A percentile compares a stretch with the other conserved stretches of the same genome.
These are phyloP conservation scores for Cotoneaster glaucophyllus DNA, from an alignment of 306 rosid species.

Conservation along the genomic window DNA sequence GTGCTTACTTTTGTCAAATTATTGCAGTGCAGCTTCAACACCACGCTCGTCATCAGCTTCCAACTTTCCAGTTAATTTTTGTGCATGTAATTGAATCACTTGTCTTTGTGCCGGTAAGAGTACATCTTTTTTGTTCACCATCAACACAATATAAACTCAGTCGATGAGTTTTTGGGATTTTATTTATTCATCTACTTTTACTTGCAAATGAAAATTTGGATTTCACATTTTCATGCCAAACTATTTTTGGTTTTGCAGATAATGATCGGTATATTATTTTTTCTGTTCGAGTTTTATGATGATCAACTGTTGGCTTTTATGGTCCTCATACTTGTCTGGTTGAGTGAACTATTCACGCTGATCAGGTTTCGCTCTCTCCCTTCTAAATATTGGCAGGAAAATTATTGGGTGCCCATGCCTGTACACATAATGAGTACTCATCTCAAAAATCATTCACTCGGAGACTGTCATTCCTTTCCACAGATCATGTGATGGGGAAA, in stretches of 20 bases:
- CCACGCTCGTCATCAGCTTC: conserved; percentile 96
- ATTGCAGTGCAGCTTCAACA: conserved; percentile 99
- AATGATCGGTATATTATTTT: conserved; percentile 94
- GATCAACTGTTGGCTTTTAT: conserved; percentile 94
- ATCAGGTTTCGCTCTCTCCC: conserved; percentile 60
- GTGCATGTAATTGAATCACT: conserved; percentile 81
- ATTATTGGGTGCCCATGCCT: background rate
- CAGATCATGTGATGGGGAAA: background rate
- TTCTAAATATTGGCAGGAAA: background rate
- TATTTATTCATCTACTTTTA: background rate
- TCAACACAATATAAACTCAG: background rate
- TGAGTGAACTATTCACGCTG: conserved; percentile 90
- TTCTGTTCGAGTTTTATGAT: conserved; percentile 91
- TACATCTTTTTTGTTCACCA: background rate
- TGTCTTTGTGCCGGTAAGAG: conserved; percentile 92
- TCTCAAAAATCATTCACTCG: background rate
- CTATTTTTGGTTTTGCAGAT: conserved; percentile 53
- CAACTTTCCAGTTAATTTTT: conserved; percentile 92
- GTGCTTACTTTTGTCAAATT: conserved; percentile 20
- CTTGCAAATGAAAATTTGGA: background rate
- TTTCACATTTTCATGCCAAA: background rate
- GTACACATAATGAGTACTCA: background rate
- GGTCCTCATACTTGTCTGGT: conserved; percentile 96
- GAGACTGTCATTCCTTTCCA: background rate
- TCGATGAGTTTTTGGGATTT: background rate